Evolutionary conservation across 148 eudicot species (phyloP).

Genomic region (Nyssa sinensis): DNA sequence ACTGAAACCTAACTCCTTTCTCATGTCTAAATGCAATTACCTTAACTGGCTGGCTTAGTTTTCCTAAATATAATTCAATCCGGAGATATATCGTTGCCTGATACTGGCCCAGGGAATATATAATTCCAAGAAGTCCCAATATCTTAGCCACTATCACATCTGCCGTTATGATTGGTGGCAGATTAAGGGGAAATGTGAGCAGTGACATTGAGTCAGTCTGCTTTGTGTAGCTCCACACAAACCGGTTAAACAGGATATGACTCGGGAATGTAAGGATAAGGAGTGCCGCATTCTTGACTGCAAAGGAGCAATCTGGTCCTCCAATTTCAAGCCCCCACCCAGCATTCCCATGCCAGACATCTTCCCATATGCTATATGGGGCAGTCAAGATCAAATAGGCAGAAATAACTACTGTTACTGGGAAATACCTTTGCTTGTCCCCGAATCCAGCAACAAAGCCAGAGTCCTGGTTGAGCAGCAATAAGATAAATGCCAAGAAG

Average conservation of each 20-base stretch:
- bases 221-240: slow-evolving; percentile 87
- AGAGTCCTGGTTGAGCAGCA: too few relatives aligned
- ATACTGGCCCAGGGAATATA: slow-evolving; percentile 86
- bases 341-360: slow-evolving; percentile 78
- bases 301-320: slow-evolving; percentile 85
- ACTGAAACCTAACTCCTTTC: too few relatives aligned
- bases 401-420: too few relatives aligned
- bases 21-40: too few relatives aligned
- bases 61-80: slow-evolving; percentile 81
- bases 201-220: slow-evolving; percentile 68
- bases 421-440: too few relatives aligned
- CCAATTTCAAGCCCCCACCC: slow-evolving; percentile 95
- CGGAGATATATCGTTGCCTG: slow-evolving; percentile 90
- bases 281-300: slow-evolving; percentile 86
- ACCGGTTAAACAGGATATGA: slow-evolving; percentile 83
- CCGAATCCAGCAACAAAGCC: too few relatives aligned
- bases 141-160: slow-evolving; percentile 86
- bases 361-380: too few relatives aligned
- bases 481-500: too few relatives aligned
- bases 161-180: slow-evolving; percentile 71
- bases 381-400: too few relatives aligned
- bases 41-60: too few relatives aligned
- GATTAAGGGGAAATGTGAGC: slow-evolving; percentile 81
- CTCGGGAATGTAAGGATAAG: slow-evolving; percentile 87
- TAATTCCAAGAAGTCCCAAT: slow-evolving; percentile 80